phyloP scores from a whole-genome alignment of 305 asterid species.

The Plantago coronopus region DNA sequence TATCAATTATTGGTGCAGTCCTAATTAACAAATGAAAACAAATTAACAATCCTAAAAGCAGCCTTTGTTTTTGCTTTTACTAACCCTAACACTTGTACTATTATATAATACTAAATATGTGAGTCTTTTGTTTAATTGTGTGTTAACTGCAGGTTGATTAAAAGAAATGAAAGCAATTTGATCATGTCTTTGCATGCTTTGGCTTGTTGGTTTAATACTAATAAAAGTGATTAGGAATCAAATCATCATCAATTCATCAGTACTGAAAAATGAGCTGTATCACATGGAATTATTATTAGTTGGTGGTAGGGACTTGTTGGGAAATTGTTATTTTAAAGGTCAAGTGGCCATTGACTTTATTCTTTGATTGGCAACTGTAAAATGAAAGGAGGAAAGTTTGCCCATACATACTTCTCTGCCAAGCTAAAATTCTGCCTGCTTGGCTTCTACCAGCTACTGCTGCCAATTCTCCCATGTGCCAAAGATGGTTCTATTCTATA shows the following conservation, averaged over 20 bases:
- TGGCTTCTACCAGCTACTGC: no score
- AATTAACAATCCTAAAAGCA: constrained; percentile 2
- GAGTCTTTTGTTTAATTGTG: neutral
- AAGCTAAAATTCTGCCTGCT: constrained; percentile 12
- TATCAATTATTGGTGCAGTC: constrained; percentile 29
- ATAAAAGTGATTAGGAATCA: constrained; percentile 9
- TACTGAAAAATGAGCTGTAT: constrained; percentile 31
- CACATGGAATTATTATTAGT: constrained; percentile 38
- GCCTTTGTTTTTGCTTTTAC: no score
- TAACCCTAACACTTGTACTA: no score
- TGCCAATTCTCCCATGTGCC: constrained; percentile 15
- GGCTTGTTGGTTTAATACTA: constrained; percentile 13
- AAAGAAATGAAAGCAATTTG: neutral
- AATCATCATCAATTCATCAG: constrained; percentile 15
- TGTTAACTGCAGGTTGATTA: neutral
- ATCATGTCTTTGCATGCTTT: constrained; percentile 16
- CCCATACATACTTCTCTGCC: constrained; percentile 1
- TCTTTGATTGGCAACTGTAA: constrained; percentile 25
- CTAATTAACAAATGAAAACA: neutral
- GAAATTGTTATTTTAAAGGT: constrained; percentile 4
- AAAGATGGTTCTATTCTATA: neutral
- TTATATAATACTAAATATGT: no score
- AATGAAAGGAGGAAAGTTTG: no score
- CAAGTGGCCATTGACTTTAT: constrained; percentile 22
- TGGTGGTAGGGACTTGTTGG: constrained; percentile 32